These are phyloP conservation scores for Favolaschia claudopus DNA, from an alignment of 768 basidiomycete species.

Conservation along the genomic window DNA sequence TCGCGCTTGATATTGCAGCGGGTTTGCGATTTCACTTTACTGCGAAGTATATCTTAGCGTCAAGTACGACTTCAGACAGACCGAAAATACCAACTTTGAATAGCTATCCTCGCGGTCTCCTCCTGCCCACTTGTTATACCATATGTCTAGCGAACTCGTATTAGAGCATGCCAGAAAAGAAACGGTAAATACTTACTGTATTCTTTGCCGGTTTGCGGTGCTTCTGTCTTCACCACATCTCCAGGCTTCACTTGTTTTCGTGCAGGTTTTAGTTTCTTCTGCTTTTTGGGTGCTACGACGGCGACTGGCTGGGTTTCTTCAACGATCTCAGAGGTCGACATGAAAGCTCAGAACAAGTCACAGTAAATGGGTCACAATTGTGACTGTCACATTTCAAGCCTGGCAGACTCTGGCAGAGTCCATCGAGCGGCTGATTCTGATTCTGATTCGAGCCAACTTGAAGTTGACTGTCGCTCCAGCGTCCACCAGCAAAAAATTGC, in stretches of 20 bases:
- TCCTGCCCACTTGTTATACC: conserved; percentile 99
- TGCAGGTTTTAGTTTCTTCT: conserved; percentile 88
- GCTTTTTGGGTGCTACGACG: conserved; percentile 33
- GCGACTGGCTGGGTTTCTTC: conserved; percentile 21
- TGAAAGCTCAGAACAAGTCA: too few species aligned
- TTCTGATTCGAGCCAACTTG: too few species aligned
- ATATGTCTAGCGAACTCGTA: conserved; percentile 70
- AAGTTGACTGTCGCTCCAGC: too few species aligned
- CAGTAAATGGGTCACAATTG: too few species aligned
- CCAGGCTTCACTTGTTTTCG: conserved; percentile 92
- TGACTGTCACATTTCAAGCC: too few species aligned
- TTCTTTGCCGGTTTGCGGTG: conserved; percentile 92
- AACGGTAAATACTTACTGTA: conserved; percentile 72
- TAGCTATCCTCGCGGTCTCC: conserved; percentile 97
- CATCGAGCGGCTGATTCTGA: too few species aligned
- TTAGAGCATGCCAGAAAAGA: neutral
- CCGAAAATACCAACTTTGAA: conserved; percentile 73
- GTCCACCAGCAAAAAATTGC: too few species aligned
- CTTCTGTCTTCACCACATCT: conserved; percentile 88
- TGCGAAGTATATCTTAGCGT: conserved; percentile 38
- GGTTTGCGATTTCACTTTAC: conserved; percentile 94
- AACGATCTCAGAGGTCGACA: conserved; percentile 17
- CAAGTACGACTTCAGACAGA: neutral
- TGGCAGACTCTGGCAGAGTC: too few species aligned
- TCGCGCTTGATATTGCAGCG: conserved; percentile 90